Evolutionary conservation across 768 basidiomycete genomes (phyloP).

Genomic region (Suillus subalutaceus): DNA sequence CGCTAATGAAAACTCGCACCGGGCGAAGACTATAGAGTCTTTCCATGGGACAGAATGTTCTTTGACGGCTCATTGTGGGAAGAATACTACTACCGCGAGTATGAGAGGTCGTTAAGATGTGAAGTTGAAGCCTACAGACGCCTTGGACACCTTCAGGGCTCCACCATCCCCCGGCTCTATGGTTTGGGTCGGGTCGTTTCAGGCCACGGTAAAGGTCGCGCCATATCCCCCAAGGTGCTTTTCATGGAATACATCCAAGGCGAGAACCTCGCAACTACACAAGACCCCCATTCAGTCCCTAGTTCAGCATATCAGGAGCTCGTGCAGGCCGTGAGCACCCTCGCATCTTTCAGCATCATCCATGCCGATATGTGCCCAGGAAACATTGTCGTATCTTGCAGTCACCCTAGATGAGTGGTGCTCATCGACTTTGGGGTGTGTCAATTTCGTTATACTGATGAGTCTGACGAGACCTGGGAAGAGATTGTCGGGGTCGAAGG

Average conservation of each 20-base stretch:
- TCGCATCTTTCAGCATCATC: neutral
- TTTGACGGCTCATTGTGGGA: neutral
- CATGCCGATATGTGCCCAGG: neutral
- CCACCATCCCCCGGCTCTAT: constrained; percentile 3
- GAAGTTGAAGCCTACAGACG: constrained; percentile 1
- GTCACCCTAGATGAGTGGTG: neutral
- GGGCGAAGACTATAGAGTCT: neutral
- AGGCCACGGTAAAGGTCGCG: neutral
- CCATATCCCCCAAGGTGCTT: constrained; percentile 5
- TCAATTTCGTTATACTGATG: neutral
- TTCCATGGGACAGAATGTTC: neutral
- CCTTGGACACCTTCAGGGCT: neutral
- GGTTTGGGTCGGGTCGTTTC: constrained; percentile 1
- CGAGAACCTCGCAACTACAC: neutral
- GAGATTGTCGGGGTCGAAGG: neutral
- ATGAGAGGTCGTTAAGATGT: neutral
- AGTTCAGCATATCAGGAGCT: neutral
- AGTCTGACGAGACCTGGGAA: neutral
- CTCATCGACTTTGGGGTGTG: neutral
- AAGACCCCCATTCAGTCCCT: neutral
- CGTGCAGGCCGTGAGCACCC: neutral
- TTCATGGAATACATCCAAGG: constrained; percentile 9
- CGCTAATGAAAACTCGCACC: neutral
- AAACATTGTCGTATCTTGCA: neutral
- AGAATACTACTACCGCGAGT: neutral